A percentile compares a stretch with the other conserved stretches of the same genome.
phyloP scores from a whole-genome alignment of 176 grass and related monocot species.

The Pontederia paniculata region DNA sequence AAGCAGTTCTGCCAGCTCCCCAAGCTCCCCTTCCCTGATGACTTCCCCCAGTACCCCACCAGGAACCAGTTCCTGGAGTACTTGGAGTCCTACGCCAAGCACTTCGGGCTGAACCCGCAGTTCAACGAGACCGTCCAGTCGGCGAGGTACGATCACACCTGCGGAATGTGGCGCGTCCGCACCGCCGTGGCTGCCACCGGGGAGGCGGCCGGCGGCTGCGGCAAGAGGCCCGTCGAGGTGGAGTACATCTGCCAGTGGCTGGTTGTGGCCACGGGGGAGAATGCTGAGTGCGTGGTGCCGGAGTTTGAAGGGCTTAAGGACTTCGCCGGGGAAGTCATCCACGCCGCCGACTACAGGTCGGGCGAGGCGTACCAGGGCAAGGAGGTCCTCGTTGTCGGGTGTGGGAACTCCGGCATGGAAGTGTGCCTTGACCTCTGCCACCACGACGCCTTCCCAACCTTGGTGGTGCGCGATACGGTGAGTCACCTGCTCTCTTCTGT shows the following conservation, averaged over 20 bases:
- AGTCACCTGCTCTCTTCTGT: not conserved
- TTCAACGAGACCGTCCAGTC: constrained; percentile 22
- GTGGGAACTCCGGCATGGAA: constrained; percentile 46
- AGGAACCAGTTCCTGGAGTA: constrained; percentile 34
- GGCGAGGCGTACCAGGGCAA: constrained; percentile 32
- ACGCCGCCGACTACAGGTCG: constrained; percentile 34
- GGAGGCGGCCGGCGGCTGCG: too few species aligned
- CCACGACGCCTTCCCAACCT: constrained; percentile 27
- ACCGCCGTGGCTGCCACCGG: constrained; percentile 3
- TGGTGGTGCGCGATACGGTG: constrained; percentile 39
- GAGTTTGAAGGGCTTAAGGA: constrained; percentile 24
- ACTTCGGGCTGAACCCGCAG: constrained; percentile 27
- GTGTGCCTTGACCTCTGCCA: constrained; percentile 42
- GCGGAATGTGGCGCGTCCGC: constrained; percentile 33
- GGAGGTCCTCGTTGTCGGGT: constrained; percentile 33
- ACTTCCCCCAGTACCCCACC: constrained; percentile 34
- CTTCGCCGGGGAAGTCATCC: constrained; percentile 9
- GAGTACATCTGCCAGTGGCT: constrained; percentile 51
- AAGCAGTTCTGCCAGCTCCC: constrained; percentile 45
- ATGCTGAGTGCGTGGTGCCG: constrained; percentile 31
- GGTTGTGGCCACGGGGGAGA: constrained; percentile 43
- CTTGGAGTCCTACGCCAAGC: constrained; percentile 24
- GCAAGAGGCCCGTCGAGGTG: not conserved
- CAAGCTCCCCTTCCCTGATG: constrained; percentile 26
- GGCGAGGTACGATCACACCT: constrained; percentile 24